Conservation (phyloP, 768 basidiomycete genomes). For the Auriscalpium microsporum region DNA sequence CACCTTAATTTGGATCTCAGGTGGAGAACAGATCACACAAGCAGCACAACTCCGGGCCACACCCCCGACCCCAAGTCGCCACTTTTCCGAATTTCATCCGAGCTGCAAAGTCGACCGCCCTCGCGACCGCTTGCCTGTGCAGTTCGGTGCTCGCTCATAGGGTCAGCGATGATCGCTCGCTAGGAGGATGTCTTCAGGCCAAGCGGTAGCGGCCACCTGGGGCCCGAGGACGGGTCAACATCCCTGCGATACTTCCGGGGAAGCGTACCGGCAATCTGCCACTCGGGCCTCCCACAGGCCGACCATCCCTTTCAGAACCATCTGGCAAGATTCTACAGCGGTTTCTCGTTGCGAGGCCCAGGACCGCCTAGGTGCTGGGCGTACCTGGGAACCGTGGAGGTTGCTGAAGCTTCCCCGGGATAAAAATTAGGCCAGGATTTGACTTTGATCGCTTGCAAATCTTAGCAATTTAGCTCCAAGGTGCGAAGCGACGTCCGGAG, state of each 20-base stretch:
- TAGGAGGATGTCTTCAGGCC: too few relatives aligned
- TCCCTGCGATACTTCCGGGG: not conserved
- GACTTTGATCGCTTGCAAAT: conserved; percentile 1
- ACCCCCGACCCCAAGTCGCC: not conserved
- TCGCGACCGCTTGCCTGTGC: not conserved
- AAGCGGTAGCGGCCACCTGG: not conserved
- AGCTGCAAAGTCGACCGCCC: too few relatives aligned
- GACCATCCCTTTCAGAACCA: not conserved
- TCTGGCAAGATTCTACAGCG: not conserved
- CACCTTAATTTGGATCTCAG: too few relatives aligned
- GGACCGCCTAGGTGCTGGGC: not conserved
- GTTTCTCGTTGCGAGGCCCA: not conserved
- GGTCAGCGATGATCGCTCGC: too few relatives aligned
- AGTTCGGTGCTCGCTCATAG: too few relatives aligned
- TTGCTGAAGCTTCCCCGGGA: not conserved
- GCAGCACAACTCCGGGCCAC: not conserved
- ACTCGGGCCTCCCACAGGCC: not conserved
- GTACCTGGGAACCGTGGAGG: not conserved
- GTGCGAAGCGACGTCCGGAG: not conserved
- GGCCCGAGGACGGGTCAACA: not conserved
- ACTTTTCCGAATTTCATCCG: not conserved
- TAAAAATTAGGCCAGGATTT: not conserved
- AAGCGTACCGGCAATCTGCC: too few relatives aligned
- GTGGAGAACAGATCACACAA: too few relatives aligned
- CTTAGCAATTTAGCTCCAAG: not conserved